Conservation (phyloP, 164 flowering plant species). For the Vitis rotundifolia region DNA sequence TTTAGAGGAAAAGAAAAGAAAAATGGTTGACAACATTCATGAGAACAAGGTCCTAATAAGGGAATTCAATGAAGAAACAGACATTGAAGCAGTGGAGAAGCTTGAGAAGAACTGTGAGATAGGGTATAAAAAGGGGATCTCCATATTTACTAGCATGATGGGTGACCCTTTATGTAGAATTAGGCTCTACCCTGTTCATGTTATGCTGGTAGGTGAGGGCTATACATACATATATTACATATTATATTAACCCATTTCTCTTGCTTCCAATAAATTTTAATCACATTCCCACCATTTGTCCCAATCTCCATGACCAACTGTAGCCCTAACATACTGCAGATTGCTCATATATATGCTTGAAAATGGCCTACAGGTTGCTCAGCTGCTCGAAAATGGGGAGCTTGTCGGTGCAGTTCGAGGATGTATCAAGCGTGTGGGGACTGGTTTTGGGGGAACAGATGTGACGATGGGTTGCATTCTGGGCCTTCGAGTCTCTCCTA, state of each 20-base stretch:
- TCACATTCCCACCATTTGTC: slow-evolving; percentile 11
- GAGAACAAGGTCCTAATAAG: slow-evolving; percentile 35
- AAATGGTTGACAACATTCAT: slow-evolving; percentile 19
- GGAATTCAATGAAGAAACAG: slow-evolving; percentile 48
- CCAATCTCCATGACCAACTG: not conserved
- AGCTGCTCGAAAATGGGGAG: slow-evolving; percentile 41
- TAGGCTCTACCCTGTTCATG: slow-evolving; percentile 42
- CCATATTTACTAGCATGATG: slow-evolving; percentile 46
- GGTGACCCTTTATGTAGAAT: slow-evolving; percentile 57
- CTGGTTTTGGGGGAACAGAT: slow-evolving; percentile 30
- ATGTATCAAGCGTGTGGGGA: slow-evolving; percentile 50
- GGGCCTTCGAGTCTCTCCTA: slow-evolving; percentile 62
- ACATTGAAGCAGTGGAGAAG: slow-evolving; percentile 45
- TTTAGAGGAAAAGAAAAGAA: slow-evolving; percentile 3
- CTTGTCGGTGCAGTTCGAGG: slow-evolving; percentile 57
- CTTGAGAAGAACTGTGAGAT: slow-evolving; percentile 48
- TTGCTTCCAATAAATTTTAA: not conserved
- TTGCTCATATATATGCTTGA: slow-evolving; percentile 5
- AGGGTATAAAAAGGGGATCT: slow-evolving; percentile 39
- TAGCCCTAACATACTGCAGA: slow-evolving; percentile 1
- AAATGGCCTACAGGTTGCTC: slow-evolving; percentile 54
- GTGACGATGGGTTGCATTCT: slow-evolving; percentile 52
- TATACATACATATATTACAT: not conserved
- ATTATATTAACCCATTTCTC: not conserved
- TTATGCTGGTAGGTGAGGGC: slow-evolving; percentile 51